Base-by-base conservation (phyloP, 2,329 filamentous ascomycete species). In the Plectosphaerella cucumerina region DNA sequence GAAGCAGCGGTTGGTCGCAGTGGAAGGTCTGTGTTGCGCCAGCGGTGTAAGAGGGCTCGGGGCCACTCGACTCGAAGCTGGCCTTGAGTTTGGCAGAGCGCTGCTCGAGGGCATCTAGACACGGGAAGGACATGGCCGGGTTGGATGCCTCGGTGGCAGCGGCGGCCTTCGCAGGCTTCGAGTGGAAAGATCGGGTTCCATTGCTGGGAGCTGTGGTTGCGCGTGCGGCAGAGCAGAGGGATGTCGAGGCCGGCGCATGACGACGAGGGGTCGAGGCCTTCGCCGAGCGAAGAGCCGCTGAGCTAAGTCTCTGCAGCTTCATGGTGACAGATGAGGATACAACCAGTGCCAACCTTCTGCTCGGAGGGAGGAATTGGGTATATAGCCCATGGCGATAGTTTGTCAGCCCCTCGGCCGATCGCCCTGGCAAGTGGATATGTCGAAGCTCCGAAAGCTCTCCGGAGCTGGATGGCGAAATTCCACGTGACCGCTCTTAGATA, bases 41-140 rank as follows among this genome's bases (percentile, higher is more conserved):
- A 44, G 88, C 87, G 0, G 93, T 97, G 69, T 99, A 99, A 1
- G 90, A 90, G 0, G 94, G 94, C 65, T 99, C 94, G 1, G 93
- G 93, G 0, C 93, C 93, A 44, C 84, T 85, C 15, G 83, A 81
- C 45, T 86, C 76, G 35, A 87, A 89, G 50, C 75, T 75, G 15
- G 82, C 78, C 58, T 81, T 81, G 44, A 97, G 84, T 10, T 77
- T 86, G 5, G 87, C 87, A 0, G 93, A 90, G 56, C 86, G 86
- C 34, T 80, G 81, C 63, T 96, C 91, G 51, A 92, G 76, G 3
- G 87, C 90, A 64, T 96, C 91, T 44, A 96, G 85, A 64, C 91
- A 96, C 3, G 91, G 91, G 60, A 96, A 96, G 1, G 88, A 85
- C 77, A 96, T 87, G 58, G 90, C 87, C 4, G 90, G 89, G 64